Base-by-base conservation (phyloP, 73 alveolate species). In the Paramecium caudatum region DNA sequence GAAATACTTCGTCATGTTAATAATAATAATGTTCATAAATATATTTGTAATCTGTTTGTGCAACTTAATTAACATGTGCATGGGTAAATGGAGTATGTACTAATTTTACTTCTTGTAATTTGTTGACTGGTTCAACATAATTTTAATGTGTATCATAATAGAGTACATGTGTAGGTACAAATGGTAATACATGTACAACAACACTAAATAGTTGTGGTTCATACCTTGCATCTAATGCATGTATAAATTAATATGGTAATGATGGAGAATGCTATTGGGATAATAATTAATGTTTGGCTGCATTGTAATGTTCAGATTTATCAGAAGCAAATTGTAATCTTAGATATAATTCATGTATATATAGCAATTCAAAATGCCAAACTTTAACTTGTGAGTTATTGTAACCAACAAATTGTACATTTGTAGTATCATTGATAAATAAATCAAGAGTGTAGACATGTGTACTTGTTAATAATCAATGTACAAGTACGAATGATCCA, bases 191-290 rank as follows among this genome's bases (percentile, higher is more conserved):
- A 27, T 55, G 80, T 10, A 55, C n/a, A 16, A 23, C 9, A 0
- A 23, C 45, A 0, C 30, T 27, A 12, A 21, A 8, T 23, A 16
- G 15, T 27, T 55, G 80, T 21, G 80, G 15, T 4, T 13, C 25
- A 0, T 27, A 23, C n/a, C 9, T 43, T 0, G 2, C 21, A 2
- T 37, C 23, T 19, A 55, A 37, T 1, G 8, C 80, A 23, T 55
- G 80, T 15, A 43, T 55, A 27, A 23, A 37, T 12, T 3, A 17
- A 12, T 7, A 27, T 4, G 80, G 80, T 5, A 55, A 43, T 27
- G 45, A 55, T 23, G 80, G 80, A 55, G 80, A 37, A 0, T 55
- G 80, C 23, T 55, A 55, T 27, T 55, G 80, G 80, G 30, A 55
- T 21, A 4, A 37, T 27, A 5, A 1, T 5, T 2, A 6, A 21